Evolutionary conservation across 2,329 filamentous ascomycete species (phyloP).

Genomic region (Aspergillus versicolor): DNA sequence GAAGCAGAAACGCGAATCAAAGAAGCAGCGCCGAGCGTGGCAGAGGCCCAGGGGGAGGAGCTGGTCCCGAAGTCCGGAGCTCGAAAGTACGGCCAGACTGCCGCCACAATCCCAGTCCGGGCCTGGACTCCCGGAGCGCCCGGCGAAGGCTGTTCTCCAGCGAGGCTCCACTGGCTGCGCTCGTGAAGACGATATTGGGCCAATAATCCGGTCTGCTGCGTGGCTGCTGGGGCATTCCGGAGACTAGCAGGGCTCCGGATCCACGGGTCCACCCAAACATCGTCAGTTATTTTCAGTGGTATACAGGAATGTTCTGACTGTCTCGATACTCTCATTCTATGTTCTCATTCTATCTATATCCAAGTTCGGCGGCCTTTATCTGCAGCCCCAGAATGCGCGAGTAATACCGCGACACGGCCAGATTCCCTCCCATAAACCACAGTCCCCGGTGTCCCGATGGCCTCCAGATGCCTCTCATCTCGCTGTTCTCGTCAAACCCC

Average conservation of each 20-base stretch:
- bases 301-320: no score
- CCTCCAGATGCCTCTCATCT: constrained; percentile 62
- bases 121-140: no score
- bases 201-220: not conserved
- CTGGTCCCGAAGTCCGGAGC: not conserved
- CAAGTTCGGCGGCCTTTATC: constrained; percentile 46
- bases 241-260: not conserved
- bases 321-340: no score
- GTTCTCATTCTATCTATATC: not conserved
- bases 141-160: no score
- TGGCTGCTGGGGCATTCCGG: not conserved
- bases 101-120: no score
- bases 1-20: not conserved
- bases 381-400: constrained; percentile 54
- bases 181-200: not conserved
- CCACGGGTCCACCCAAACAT: no score
- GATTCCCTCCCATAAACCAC: constrained; percentile 67
- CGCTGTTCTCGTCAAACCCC: constrained; percentile 57
- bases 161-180: not conserved
- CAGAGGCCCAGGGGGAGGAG: not conserved
- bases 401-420: constrained; percentile 63
- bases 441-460: constrained; percentile 64
- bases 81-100: not conserved
- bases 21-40: not conserved
- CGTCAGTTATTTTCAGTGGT: no score